Base-by-base conservation (phyloP, 2,329 filamentous ascomycete species). In the Raffaelea ambrosiae region DNA sequence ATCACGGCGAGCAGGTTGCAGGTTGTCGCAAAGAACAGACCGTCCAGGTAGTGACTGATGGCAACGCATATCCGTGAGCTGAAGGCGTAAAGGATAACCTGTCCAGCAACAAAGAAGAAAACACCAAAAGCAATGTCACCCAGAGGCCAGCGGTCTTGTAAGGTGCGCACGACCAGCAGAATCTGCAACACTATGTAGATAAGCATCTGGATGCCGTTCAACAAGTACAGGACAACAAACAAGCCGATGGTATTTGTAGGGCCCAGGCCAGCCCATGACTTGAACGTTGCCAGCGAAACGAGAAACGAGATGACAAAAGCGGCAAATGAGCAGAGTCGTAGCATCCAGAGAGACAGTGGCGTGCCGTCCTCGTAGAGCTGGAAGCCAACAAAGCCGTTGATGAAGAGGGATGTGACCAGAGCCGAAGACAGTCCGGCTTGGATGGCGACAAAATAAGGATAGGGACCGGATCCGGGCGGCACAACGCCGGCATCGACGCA, bases 341-440 rank as follows among this genome's bases (percentile, higher is more conserved):
- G 72, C 57, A 96, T 81, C 93, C 93, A 98, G 40, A 98, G 83
- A 0, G 90, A 96, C 38, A 97, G 72, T 2, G 85, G 84, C 2
- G 93, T 98, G 44, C 93, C 93, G 60, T 98, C 93, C 67, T 98
- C 93, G 65, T 98, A 98, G 13, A 98, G 74, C 67, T 97, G 93
- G 67, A 98, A 98, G 31, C 93, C 93, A 47, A 98, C 91, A 61
- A 98, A 98, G 40, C 93, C 93, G 65, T 97, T 97, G 72, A 98
- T 90, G 58, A 97, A 72, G 48, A 98, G 73, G 63, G 86, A 94
- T 22, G 88, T 91, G 63, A 93, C 84, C 23, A 95, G 76, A 1
- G 93, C 88, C 33, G 88, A 95, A 20, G 83, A 73, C 46, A 98
- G 73, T 14, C 91, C 93, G 53, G 84, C 84, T 60, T 98, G 93